Evolutionary conservation across 1,284 basidiomycete genomes (phyloP), one percentile per base, ranked within the genome.

Genomic region (Gomphus bonarii): DNA sequence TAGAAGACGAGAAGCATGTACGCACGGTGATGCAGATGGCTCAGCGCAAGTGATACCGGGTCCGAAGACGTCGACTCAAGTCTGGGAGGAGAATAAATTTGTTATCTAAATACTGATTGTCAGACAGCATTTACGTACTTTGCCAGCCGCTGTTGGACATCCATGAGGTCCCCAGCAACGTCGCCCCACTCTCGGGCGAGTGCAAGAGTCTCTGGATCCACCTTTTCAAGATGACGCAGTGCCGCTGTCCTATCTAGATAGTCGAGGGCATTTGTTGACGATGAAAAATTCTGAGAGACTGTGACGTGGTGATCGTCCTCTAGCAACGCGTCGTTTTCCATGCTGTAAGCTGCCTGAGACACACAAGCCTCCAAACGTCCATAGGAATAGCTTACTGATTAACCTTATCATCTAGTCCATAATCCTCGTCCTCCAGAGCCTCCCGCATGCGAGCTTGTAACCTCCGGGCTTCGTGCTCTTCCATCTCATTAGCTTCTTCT

Each of bases 391-490:
- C 31, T 33, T 56, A 59, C 28, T 30, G 68, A 57, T 82, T 78
- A 31, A 76, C 69, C 44, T 74, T 67, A 66, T 91, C 89, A 35
- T 78, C 82, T 49, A 97, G 73, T 3, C 94, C 95, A 68, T 92
- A 97, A 69, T 97, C 93, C 9, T 80, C 82, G 54, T 90, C 88
- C 1, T 66, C 72, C 77, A 97, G 78, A 5, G 72, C 77, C 62
- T 91, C 85, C 20, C 88, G 76, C 40, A 81, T 75, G 69, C 88
- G 91, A 28, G 74, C 71, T 69, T 97, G 95, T 54, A 97, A 69
- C 51, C 91, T 75, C 64, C 74, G 83, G 7, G 89, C 91, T 70
- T 97, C 94, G 65, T 88, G 84, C 67, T 92, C 88, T 66, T 97
- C 93, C 59, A 95, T 73, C 65, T 91, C 87, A 65, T 86, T 80